phyloP scores from a whole-genome alignment of 2,329 filamentous ascomycete species.

The Colletotrichum navitas region DNA sequence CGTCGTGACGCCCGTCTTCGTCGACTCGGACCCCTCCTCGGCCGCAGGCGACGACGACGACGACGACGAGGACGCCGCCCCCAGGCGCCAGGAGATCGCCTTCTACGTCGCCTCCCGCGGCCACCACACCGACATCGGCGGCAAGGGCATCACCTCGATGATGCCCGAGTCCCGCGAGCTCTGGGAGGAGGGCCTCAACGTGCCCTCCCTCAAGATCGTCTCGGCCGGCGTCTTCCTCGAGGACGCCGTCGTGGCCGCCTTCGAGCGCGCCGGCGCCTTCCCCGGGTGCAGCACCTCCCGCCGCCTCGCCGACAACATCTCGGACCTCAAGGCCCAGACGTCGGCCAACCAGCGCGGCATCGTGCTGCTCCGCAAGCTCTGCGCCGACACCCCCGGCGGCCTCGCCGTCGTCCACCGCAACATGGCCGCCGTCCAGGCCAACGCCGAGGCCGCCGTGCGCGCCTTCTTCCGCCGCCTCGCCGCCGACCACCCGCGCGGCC shows the following conservation, averaged over 20 bases:
- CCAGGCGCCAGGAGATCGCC: constrained; percentile 44
- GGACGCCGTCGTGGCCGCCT: constrained; percentile 48
- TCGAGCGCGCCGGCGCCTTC: constrained; percentile 51
- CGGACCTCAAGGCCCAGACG: constrained; percentile 59
- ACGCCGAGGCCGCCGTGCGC: constrained; percentile 55
- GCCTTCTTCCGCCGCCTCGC: constrained; percentile 51
- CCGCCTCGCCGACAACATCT: constrained; percentile 56
- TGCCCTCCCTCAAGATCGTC: constrained; percentile 55
- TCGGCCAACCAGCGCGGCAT: constrained; percentile 58
- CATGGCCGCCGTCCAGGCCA: constrained; percentile 58
- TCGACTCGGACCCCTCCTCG: constrained; percentile 17
- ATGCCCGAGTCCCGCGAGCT: constrained; percentile 56
- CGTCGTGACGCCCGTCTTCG: constrained; percentile 56
- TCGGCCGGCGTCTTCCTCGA: constrained; percentile 54
- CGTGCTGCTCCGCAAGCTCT: constrained; percentile 50
- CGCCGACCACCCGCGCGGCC: constrained; percentile 37
- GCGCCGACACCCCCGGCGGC: constrained; percentile 51
- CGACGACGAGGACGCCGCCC: constrained; percentile 20
- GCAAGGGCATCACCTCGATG: constrained; percentile 56
- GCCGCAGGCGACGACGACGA: not conserved
- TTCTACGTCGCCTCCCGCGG: constrained; percentile 57
- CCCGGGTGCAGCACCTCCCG: constrained; percentile 55
- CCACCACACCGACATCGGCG: constrained; percentile 57
- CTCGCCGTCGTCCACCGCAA: constrained; percentile 52
- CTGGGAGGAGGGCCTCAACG: constrained; percentile 59